Evolutionary conservation across 257 asterid species (phyloP), one percentile per base, ranked within the genome.

Genomic region (Eustoma russellianum): DNA sequence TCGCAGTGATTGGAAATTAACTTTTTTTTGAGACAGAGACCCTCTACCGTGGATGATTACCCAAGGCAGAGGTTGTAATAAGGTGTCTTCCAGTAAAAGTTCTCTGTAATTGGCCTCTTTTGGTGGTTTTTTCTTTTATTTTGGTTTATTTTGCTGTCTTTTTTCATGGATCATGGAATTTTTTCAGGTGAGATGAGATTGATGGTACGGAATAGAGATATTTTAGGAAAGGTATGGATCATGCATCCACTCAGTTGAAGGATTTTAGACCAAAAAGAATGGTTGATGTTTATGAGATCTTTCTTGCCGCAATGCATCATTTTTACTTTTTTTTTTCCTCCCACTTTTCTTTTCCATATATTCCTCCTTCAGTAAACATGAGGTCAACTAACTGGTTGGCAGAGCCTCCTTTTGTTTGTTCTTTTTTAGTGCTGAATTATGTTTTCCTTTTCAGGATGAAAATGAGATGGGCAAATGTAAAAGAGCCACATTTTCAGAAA

Each of bases 51-150:
- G 71, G 71, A 67, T 52, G 62, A 51, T 53, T 57, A 77, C 74
- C 94, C 93, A 83, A 85, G 95, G 94, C 93, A 81, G 97, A 75
- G 66, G 55, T 6, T 49, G 53, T 60, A 52, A 38, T 28, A 33
- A 52, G 35, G 15, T 35, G 10, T 17, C 10, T 9, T 15, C 7
- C 0, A 34, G 17, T 2, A 35, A 13, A 52, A 34, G 13, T 17
- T 47, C 56, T 47, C 62, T 59, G 49, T 13, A 48, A 9, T 40
- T 52, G 30, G 24, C 17, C 46, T 43, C 19, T 49, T 35, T 54
- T 60, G 3, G 43, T 34, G 3, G 9, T 55, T 9, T 0, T 30
- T 30, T 40, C 40, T 13, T 50, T 51, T 24, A 17, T 47, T n/a
- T 9, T 48, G 50, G 3, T 3, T 6, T 30, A 5, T 30, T 47